These are phyloP conservation scores for Phytophthora litchii DNA, from an alignment of 352 stramenopile species.

Conservation along the genomic window DNA sequence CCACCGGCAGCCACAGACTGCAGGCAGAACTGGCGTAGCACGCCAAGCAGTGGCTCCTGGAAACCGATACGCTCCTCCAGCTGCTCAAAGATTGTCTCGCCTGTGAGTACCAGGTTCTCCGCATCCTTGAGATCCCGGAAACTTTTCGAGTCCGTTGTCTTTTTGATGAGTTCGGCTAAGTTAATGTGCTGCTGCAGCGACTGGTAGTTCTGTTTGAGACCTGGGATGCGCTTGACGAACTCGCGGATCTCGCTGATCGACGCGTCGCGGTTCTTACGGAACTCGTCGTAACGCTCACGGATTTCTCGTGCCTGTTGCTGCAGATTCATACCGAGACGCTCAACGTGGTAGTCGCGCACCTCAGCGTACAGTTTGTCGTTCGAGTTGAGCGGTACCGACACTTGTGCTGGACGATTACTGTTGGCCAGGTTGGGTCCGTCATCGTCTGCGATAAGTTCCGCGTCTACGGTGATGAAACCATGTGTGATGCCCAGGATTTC, in stretches of 20 bases:
- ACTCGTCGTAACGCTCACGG: slow-evolving; percentile 93
- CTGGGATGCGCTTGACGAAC: slow-evolving; percentile 98
- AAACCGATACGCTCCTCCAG: slow-evolving; percentile 96
- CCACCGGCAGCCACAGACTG: slow-evolving; percentile 94
- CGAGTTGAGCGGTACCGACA: slow-evolving; percentile 94
- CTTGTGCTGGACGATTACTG: slow-evolving; percentile 61
- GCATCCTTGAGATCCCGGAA: slow-evolving; percentile 96
- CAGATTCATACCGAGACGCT: slow-evolving; percentile 95
- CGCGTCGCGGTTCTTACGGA: slow-evolving; percentile 95
- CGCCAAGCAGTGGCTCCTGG: slow-evolving; percentile 89
- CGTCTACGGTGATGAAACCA: slow-evolving; percentile 85
- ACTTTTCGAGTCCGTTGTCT: slow-evolving; percentile 90
- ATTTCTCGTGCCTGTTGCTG: slow-evolving; percentile 96
- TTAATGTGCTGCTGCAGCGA: slow-evolving; percentile 98
- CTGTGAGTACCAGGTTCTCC: slow-evolving; percentile 96
- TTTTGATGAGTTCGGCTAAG: slow-evolving; percentile 96
- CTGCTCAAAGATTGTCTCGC: slow-evolving; percentile 94
- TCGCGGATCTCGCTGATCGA: slow-evolving; percentile 98
- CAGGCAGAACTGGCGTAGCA: slow-evolving; percentile 94
- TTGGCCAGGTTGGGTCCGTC: slow-evolving; percentile 40
- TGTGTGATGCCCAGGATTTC: slow-evolving; percentile 95
- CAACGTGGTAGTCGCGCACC: slow-evolving; percentile 96
- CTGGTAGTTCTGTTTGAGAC: slow-evolving; percentile 93
- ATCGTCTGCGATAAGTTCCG: slow-evolving; percentile 79
- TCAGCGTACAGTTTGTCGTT: slow-evolving; percentile 96